These are phyloP conservation scores for Fraxinus sp. DNA, from an alignment of 305 asterid genomes.

Conservation along the genomic window DNA sequence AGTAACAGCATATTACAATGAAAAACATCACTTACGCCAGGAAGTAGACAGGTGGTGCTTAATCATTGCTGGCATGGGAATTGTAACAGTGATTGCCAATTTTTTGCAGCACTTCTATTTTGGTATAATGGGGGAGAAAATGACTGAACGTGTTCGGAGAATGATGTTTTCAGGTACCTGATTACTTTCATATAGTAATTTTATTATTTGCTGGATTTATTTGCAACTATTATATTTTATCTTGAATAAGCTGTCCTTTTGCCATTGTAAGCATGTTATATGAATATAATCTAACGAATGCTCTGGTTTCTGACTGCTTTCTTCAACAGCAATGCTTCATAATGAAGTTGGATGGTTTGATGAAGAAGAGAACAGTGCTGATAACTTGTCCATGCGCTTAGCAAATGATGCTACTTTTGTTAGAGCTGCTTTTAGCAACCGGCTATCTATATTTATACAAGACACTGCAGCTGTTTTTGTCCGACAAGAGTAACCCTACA, in stretches of 20 bases:
- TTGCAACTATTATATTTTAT: not conserved
- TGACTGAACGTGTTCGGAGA: too few relatives aligned
- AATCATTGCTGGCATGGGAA: too few relatives aligned
- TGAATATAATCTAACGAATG: conserved; percentile 12
- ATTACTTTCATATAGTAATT: too few relatives aligned
- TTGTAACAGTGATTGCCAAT: too few relatives aligned
- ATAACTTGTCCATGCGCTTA: conserved; percentile 93
- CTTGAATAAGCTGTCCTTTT: conserved; percentile 1
- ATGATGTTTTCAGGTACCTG: too few relatives aligned
- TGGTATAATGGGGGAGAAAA: too few relatives aligned
- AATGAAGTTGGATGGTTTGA: conserved; percentile 99
- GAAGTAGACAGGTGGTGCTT: too few relatives aligned
- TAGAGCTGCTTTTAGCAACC: conserved; percentile 98
- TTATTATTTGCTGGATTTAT: too few relatives aligned
- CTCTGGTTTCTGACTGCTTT: conserved; percentile 18
- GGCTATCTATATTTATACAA: conserved; percentile 94
- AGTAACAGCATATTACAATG: conserved; percentile 73
- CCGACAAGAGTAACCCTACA: too few relatives aligned
- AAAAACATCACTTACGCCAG: too few relatives aligned
- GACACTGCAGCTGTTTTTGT: conserved; percentile 92
- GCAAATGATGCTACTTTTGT: conserved; percentile 99
- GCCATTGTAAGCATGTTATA: not conserved
- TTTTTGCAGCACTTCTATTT: too few relatives aligned
- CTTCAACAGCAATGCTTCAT: conserved; percentile 87
- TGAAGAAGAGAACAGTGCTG: conserved; percentile 97